A percentile compares a stretch with the other conserved stretches of the same genome.
phyloP scores from a whole-genome alignment of 768 basidiomycete species.

The Calocybe cyanea region DNA sequence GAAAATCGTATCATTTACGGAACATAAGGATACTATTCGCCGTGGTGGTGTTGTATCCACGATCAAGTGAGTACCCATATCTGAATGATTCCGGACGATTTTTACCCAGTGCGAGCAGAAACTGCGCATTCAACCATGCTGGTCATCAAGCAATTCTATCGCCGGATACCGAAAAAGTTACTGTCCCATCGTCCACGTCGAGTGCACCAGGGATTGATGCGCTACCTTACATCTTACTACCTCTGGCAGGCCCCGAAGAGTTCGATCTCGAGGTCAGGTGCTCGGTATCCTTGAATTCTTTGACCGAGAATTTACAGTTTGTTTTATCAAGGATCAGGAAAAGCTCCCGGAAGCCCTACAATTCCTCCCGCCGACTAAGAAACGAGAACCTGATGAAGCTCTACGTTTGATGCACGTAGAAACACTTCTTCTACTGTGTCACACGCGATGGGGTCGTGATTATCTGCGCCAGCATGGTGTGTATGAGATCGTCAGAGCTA shows the following conservation, averaged over 20 bases:
- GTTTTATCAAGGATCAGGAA: slow-evolving; percentile 70
- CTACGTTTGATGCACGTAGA: slow-evolving; percentile 86
- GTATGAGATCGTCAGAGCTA: slow-evolving; percentile 77
- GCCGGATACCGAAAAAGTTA: slow-evolving; percentile 52
- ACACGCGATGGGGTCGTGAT: slow-evolving; percentile 86
- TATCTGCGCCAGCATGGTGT: slow-evolving; percentile 75
- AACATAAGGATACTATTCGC: slow-evolving; percentile 83
- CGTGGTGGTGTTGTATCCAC: slow-evolving; percentile 83
- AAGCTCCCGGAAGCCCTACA: slow-evolving; percentile 80
- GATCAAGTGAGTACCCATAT: slow-evolving; percentile 61
- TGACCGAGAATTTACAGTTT: not conserved
- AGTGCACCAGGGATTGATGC: slow-evolving; percentile 77
- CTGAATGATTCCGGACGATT: slow-evolving; percentile 1
- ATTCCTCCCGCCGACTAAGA: slow-evolving; percentile 82
- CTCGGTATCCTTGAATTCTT: not conserved
- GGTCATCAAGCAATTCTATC: slow-evolving; percentile 71
- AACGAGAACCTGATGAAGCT: slow-evolving; percentile 71
- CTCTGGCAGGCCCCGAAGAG: slow-evolving; percentile 93
- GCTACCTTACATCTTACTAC: slow-evolving; percentile 81
- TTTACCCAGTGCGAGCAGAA: slow-evolving; percentile 39
- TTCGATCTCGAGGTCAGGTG: slow-evolving; percentile 78
- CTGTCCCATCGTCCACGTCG: slow-evolving; percentile 54
- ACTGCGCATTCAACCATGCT: slow-evolving; percentile 68
- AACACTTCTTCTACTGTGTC: slow-evolving; percentile 82
- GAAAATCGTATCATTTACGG: slow-evolving; percentile 83